Evolutionary conservation across 2,329 filamentous ascomycete species (phyloP), one percentile per base, ranked within the genome.

Genomic region (Fusarium redolens): DNA sequence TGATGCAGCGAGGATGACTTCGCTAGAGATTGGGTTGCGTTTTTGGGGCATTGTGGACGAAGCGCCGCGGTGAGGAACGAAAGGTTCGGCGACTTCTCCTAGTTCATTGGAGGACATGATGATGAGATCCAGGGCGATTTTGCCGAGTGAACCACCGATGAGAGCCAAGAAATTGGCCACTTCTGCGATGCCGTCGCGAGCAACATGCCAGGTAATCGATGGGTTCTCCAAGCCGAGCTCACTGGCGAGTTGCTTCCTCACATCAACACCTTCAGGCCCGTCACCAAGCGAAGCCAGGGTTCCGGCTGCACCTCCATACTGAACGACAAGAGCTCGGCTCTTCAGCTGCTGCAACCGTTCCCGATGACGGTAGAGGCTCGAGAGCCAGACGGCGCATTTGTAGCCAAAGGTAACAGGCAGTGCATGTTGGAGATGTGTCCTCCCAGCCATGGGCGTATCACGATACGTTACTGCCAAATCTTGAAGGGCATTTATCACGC

Each of bases 21-120:
- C 87, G 72, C 86, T 87, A 0, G 87, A 88, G 35, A 90, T 89
- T 2, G 87, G 87, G 52, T 90, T 89, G 8, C 87, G 82, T 78
- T 90, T 90, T 75, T 89, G 87, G 5, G 87, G 87, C 87, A 89
- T 89, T 0, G 87, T 89, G 0, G 85, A 87, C 1, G 84, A 87
- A 4, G 86, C 86, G 1, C 87, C 87, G 11, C 87, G 82, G 69
- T 88, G 86, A 4, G 86, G 84, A 3, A 88, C 85, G 54, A 86
- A 89, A 0, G 88, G 88, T 75, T 90, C 88, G 0, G 86, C 84
- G 5, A 89, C 86, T 75, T 80, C 76, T 4, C 70, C 72, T 11
- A 88, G 77, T 71, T 90, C 87, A 68, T 87, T 89, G 5, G 87
- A 89, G 2, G 84, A 88, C 86, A 89, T 88, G 73, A 89, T 80